A percentile compares a stretch with the other conserved stretches of the same genome.
Evolutionary conservation across 2,329 filamentous ascomycete species (phyloP).

Genomic region (Neonectria coccinea): DNA sequence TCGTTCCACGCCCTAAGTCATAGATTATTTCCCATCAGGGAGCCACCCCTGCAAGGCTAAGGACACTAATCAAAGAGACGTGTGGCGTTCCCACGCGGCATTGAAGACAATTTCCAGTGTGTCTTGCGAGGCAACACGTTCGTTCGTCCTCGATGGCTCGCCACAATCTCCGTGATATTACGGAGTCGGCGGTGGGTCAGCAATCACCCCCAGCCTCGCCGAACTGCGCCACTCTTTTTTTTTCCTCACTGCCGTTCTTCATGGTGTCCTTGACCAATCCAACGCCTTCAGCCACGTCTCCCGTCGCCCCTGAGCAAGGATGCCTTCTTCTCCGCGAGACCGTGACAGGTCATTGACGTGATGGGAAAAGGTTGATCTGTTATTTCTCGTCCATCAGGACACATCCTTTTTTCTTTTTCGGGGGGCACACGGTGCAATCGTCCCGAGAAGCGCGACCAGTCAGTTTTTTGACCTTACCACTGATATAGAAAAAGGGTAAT

Average conservation of each 20-base stretch:
- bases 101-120: neutral
- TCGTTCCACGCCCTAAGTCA: no score
- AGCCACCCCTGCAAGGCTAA: neutral
- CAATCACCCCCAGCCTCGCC: neutral
- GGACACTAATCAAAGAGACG: neutral
- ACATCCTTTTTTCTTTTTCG: neutral
- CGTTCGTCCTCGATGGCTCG: neutral
- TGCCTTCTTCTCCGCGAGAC: neutral
- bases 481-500: no score
- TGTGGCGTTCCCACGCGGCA: neutral
- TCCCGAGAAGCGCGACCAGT: neutral
- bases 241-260: neutral
- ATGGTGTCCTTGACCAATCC: neutral
- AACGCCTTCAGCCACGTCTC: neutral
- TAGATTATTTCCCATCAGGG: neutral
- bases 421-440: neutral
- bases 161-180: constrained; percentile 15
- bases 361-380: neutral
- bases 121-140: neutral
- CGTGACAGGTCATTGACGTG: neutral
- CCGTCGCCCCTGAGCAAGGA: neutral
- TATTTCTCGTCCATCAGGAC: neutral
- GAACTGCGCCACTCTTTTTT: neutral
- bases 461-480: neutral
- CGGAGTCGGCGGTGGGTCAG: constrained; percentile 5